Conservation (phyloP, 2,329 filamentous ascomycete species). For the Botrytis squamosa region DNA sequence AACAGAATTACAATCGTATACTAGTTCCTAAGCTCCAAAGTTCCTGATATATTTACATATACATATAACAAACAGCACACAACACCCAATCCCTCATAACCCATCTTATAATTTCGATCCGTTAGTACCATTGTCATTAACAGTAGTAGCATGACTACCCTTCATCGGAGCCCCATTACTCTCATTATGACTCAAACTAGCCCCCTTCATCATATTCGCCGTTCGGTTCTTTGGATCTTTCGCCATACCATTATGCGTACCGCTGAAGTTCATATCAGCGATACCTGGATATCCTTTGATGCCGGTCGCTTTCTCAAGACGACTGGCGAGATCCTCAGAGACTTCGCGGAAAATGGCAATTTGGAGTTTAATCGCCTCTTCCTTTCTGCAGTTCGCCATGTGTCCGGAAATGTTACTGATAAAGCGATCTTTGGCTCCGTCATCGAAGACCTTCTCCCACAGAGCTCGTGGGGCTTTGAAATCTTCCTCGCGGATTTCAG, state of each 20-base stretch:
- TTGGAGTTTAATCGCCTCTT: conserved; percentile 55
- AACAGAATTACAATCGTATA: background rate
- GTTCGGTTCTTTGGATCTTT: conserved; percentile 45
- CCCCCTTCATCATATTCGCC: conserved; percentile 50
- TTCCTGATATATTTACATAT: background rate
- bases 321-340: conserved; percentile 51
- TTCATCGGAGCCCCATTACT: conserved; percentile 50
- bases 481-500: conserved; percentile 40
- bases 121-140: background rate
- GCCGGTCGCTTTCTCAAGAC: conserved; percentile 54
- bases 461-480: conserved; percentile 39
- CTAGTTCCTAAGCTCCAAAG: background rate
- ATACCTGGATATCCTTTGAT: conserved; percentile 61
- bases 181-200: conserved; percentile 39
- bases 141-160: conserved; percentile 22
- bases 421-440: conserved; percentile 57
- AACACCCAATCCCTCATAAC: background rate
- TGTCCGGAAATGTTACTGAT: conserved; percentile 59
- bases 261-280: conserved; percentile 54
- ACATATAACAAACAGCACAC: background rate
- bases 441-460: conserved; percentile 43
- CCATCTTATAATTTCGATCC: background rate
- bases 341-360: conserved; percentile 61
- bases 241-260: conserved; percentile 59
- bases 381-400: conserved; percentile 51